Evolutionary conservation across 176 grass and related monocot genomes (phyloP).

Genomic region (Elaeis guineensis): DNA sequence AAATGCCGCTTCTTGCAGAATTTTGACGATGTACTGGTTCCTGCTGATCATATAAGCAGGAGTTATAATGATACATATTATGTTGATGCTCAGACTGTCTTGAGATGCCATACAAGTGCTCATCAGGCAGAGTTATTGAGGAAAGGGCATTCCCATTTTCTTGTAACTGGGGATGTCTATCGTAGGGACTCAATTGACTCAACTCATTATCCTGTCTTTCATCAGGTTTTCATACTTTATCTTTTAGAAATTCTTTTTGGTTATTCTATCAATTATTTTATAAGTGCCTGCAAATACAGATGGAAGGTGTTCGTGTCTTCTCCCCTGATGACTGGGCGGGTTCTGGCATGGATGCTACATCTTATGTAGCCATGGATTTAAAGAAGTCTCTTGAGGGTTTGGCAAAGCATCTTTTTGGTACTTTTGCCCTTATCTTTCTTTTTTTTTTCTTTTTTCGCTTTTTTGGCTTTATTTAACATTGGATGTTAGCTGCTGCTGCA

Average conservation of each 20-base stretch:
- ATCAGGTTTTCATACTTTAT: conserved; percentile 36
- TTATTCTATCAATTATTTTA: background rate
- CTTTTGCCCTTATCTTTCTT: background rate
- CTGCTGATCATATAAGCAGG: conserved; percentile 79
- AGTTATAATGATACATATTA: conserved; percentile 98
- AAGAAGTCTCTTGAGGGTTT: conserved; percentile 89
- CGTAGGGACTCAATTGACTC: conserved; percentile 93
- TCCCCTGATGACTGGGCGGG: conserved; percentile 70
- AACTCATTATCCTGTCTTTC: conserved; percentile 97
- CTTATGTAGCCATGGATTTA: conserved; percentile 69
- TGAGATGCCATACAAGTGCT: conserved; percentile 60
- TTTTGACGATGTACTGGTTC: conserved; percentile 90
- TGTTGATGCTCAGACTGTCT: conserved; percentile 31
- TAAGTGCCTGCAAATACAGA: conserved; percentile 31
- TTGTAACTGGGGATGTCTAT: conserved; percentile 96
- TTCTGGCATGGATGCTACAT: conserved; percentile 69
- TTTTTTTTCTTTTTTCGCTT: background rate
- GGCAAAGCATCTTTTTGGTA: conserved; percentile 92
- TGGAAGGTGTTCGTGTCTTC: conserved; percentile 90
- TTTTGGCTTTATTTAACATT: too few species aligned
- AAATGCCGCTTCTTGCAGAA: conserved; percentile 42
- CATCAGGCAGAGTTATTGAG: conserved; percentile 91
- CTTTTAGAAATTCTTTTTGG: too few species aligned
- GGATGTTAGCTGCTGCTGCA: too few species aligned
- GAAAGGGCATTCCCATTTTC: conserved; percentile 81